Base-by-base conservation (phyloP, 1,284 basidiomycete species). In the Melampsora abietis-canadensis region DNA sequence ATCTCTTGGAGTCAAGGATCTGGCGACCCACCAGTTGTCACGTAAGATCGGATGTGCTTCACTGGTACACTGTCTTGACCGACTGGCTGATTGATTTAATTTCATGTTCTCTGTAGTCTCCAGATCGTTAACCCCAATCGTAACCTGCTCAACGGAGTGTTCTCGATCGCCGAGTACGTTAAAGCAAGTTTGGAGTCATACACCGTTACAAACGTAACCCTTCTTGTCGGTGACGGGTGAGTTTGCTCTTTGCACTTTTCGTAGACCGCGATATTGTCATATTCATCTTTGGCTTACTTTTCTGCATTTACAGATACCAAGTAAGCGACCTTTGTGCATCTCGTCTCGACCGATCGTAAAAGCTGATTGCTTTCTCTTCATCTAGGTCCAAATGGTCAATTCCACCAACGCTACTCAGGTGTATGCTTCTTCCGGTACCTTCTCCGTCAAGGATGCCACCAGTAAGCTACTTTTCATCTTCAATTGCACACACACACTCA, bases 101-200 rank as follows among this genome's bases (percentile, higher is more conserved):
- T 14, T 40, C 14, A 40, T 40, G 40, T 40, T 66, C 63, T 37
- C 63, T 73, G 40, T 40, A 73, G 70, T 37, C 63, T 73, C 27
- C 70, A 73, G 31, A 60, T 73, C 51, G 30, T 73, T 48, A 73
- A 73, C 63, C 4, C n/a, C 54, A 73, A 73, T 8, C 19, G 8
- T 2, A 66, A 27, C 30, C 7, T 59, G 31, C 70, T 73, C n/a
- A 66, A 65, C 57, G 70, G 70, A n/a, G 51, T 37, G 2, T 73
- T 73, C 54, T 66, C 70, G 21, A 73, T 73, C n/a, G 70, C 70
- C 14, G 70, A 73, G 54, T 73, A 73, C 54, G 70, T 73, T 2
- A 63, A 63, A 31, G 63, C 70, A 15, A 30, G 62, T 31, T 30
- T 44, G 7, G 37, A 66, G 37, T 40, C 30, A 3, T 73, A 66